phyloP scores from a whole-genome alignment of 2,329 filamentous ascomycete species.

The Botryotinia narcissicola region DNA sequence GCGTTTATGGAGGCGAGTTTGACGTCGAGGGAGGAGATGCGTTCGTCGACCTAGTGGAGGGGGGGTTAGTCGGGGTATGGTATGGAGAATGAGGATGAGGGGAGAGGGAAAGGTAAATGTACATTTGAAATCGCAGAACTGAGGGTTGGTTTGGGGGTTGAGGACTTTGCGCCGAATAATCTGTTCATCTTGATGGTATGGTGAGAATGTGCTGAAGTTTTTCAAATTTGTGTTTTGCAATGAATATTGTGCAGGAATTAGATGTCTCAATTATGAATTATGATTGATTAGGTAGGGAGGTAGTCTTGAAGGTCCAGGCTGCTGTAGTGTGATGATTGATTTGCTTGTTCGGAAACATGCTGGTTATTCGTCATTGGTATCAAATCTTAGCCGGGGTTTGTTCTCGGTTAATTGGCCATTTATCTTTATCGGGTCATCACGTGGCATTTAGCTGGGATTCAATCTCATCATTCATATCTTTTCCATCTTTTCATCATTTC shows the following conservation, averaged over 20 bases:
- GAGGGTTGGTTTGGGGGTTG: conserved; percentile 86
- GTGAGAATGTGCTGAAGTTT: background rate
- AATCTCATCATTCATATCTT: background rate
- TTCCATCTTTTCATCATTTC: background rate
- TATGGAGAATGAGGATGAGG: background rate
- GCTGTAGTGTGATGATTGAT: background rate
- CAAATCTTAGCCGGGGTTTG: background rate
- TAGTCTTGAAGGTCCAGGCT: conserved; percentile 2
- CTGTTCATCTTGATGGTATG: conserved; percentile 70
- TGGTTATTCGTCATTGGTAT: background rate
- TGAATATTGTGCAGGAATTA: background rate
- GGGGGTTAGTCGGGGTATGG: conserved; percentile 19
- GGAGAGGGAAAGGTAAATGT: conserved; percentile 30
- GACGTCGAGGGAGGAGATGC: conserved; percentile 85
- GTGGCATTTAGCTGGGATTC: background rate
- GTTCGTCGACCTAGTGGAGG: conserved; percentile 63
- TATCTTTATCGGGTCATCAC: background rate
- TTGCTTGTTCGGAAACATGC: background rate
- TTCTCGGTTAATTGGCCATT: background rate
- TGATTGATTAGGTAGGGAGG: background rate
- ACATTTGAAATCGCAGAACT: conserved; percentile 80
- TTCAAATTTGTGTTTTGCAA: background rate
- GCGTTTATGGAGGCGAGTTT: conserved; percentile 91
- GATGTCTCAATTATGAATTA: background rate
- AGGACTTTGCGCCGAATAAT: conserved; percentile 85